Conservation (phyloP, 2,329 filamentous ascomycete species). For the Colletotrichum tropicale region DNA sequence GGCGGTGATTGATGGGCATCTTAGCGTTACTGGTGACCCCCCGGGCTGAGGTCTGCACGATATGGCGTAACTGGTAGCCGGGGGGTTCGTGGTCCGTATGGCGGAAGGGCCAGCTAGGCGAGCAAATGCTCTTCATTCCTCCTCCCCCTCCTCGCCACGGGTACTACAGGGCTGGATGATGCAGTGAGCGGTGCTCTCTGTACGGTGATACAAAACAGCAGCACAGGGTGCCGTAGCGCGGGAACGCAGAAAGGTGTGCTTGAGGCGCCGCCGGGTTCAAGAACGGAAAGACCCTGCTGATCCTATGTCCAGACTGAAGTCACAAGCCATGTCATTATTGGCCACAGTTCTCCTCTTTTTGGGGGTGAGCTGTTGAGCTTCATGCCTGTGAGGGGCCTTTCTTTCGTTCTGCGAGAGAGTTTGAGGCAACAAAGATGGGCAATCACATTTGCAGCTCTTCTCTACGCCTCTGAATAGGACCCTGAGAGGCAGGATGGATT, state of each 20-base stretch:
- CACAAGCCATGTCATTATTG: constrained; percentile 15
- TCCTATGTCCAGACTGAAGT: constrained; percentile 18
- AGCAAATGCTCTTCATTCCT: neutral
- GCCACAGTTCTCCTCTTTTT: neutral
- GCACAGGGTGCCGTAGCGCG: neutral
- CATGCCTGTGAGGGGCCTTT: neutral
- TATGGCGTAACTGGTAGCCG: constrained; percentile 20
- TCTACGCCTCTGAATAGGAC: neutral
- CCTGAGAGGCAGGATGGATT: neutral
- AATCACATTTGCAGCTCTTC: neutral
- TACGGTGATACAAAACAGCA: neutral
- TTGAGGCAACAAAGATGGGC: neutral
- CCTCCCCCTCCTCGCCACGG: constrained; percentile 11
- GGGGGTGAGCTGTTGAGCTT: neutral
- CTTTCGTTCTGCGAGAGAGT: neutral
- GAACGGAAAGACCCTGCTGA: constrained; percentile 24
- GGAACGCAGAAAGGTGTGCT: neutral
- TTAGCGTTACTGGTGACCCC: constrained; percentile 3
- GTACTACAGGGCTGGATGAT: constrained; percentile 17
- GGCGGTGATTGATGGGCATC: constrained; percentile 20
- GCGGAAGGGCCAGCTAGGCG: neutral
- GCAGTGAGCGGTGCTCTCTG: constrained; percentile 3
- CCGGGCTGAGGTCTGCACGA: constrained; percentile 1
- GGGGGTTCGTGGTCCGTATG: neutral
- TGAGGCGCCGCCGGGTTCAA: neutral